phyloP scores from a whole-genome alignment of 73 alveolate species.

The Paramecium primaurelia region DNA sequence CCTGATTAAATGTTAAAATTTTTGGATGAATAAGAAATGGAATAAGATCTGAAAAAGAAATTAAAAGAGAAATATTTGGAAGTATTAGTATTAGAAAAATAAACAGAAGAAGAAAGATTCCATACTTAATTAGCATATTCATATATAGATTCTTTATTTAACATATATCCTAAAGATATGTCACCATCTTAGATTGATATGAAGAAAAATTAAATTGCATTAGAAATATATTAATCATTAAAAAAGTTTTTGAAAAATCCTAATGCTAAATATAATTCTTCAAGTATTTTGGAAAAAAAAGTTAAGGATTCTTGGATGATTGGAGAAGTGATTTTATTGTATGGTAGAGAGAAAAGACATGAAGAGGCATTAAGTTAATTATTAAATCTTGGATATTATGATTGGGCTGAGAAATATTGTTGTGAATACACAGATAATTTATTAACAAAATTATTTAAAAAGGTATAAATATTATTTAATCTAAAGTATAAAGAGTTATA shows the following conservation, averaged over 20 bases:
- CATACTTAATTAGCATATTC: constrained; percentile 36
- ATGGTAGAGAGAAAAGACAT: constrained; percentile 56
- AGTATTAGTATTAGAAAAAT: constrained; percentile 29
- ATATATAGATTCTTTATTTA: background rate
- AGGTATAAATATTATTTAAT: background rate
- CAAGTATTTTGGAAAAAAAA: constrained; percentile 29
- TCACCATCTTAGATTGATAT: background rate
- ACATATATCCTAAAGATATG: background rate
- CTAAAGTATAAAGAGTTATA: constrained; percentile 34
- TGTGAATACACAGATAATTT: constrained; percentile 45
- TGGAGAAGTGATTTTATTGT: background rate
- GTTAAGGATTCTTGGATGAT: constrained; percentile 42
- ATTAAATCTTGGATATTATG: background rate
- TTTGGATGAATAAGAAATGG: constrained; percentile 8
- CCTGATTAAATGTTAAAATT: constrained; percentile 34
- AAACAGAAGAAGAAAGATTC: constrained; percentile 46
- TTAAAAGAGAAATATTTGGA: constrained; percentile 30
- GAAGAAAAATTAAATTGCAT: background rate
- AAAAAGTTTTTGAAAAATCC: background rate
- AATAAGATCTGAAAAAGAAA: background rate
- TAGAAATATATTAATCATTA: background rate
- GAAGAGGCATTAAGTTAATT: constrained; percentile 47
- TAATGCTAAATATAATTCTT: constrained; percentile 43
- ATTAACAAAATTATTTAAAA: constrained; percentile 47
- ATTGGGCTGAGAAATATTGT: constrained; percentile 62